Evolutionary conservation across 208 protist species (phyloP), one percentile per base, ranked within the genome.

Genomic region (Crithidia brevicula): DNA sequence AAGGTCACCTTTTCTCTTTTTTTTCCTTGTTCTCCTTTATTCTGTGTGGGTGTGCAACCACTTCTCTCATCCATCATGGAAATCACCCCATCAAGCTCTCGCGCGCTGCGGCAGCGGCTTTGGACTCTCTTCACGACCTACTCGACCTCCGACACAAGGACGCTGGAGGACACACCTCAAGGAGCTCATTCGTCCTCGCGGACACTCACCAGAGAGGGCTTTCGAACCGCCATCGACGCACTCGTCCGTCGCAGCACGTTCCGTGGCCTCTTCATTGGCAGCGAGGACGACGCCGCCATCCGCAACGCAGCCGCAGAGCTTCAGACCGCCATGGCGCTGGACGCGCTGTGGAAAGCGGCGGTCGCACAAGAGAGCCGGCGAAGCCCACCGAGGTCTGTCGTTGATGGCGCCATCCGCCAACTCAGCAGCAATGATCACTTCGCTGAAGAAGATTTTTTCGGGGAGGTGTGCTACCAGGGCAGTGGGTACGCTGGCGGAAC

Each of bases 51-150:
- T 28, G n/a, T 36, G n/a, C n/a, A n/a, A n/a, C n/a, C n/a, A n/a
- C n/a, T n/a, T n/a, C n/a, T n/a, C n/a, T n/a, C n/a, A n/a, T 23
- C 50, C 10, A 43, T 15, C 2, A 74, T 74, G 67, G 52, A 67
- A 38, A 62, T 60, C 28, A 40, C 67, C 0, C 57, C 67, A 16
- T 67, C 59, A 36, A 67, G 67, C 51, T 74, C 67, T n/a, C 53
- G 50, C 10, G 67, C 67, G 11, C 51, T 74, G 22, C 59, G 67
- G 42, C 36, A 62, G 52, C 67, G 67, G 0, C 51, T 74, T 18
- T 54, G 50, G 67, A 20, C 22, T 28, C 59, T 74, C n/a, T 74
- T 74, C 33, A 34, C 30, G 16, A 15, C 46, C 11, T 30, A 74
- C 51, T 62, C 59, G 5, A 42, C 49, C 10, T 31, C 33, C 4